Evolutionary conservation across 2,329 filamentous ascomycete species (phyloP), one percentile per base, ranked within the genome.

Genomic region (Clonostachys chloroleuca): DNA sequence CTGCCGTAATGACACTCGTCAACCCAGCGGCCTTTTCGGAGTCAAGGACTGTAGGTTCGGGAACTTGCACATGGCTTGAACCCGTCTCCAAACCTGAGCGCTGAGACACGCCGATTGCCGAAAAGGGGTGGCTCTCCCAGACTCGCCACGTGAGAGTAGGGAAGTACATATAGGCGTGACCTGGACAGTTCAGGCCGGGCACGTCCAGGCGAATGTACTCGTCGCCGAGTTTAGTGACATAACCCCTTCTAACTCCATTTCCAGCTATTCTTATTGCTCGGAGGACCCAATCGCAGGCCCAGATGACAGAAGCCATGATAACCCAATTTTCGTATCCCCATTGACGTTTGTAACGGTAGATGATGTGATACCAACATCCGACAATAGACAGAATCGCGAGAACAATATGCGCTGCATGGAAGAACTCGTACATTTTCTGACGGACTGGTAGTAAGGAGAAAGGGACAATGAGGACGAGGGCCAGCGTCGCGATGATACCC

Each of bases 291-390:
- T 61, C 60, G 18, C 57, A 58, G 5, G 46, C 52, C 60, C 58
- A 61, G 14, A 61, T 42, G 14, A 51, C 55, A 8, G 55, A 45
- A 35, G 59, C 45, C 37, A 60, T 52, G 42, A 54, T 54, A 7
- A 63, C 42, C 58, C 57, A 63, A 13, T 50, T 57, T 50, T 62
- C 72, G 50, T 78, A 70, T 3, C 72, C 73, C 61, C 68, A 75
- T 40, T 67, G 59, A 43, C 65, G 57, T 5, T 52, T 50, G 49
- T 67, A 72, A 2, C 57, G 53, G 12, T 56, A 47, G 5, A 61
- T 54, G 45, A 73, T 64, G 51, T 75, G 72, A 35, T 65, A 68
- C 56, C 62, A 74, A 37, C 59, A 67, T 9, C 69, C 72, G 3
- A 67, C 61, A 5, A 77, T 46, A 10, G 64, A 53, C 4, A 75